A percentile compares a stretch with the other conserved stretches of the same genome.
Evolutionary conservation across 352 stramenopile genomes (phyloP).

Genomic region (Phytophthora melonis): DNA sequence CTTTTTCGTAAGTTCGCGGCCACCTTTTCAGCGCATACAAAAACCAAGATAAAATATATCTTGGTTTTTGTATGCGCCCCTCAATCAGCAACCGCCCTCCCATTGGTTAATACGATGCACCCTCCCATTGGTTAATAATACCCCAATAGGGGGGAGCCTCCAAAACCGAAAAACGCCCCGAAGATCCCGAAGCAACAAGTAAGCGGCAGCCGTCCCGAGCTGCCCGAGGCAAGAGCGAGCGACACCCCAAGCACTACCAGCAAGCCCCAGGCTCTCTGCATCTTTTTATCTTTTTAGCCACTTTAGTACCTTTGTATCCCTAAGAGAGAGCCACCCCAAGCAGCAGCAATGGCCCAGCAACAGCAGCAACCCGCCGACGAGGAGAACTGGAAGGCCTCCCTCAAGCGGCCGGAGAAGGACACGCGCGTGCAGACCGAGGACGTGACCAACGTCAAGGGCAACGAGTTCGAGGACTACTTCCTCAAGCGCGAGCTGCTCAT

Average conservation of each 20-base stretch:
- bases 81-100: slow-evolving; percentile 34
- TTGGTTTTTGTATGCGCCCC: not conserved
- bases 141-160: slow-evolving; percentile 25
- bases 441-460: slow-evolving; percentile 99
- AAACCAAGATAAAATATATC: no score
- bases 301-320: slow-evolving; percentile 21
- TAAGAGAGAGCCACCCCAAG: slow-evolving; percentile 1
- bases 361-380: slow-evolving; percentile 34
- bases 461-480: slow-evolving; percentile 99
- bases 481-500: slow-evolving; percentile 99
- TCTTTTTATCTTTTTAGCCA: slow-evolving; percentile 30
- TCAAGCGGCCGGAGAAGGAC: slow-evolving; percentile 88
- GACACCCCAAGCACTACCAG: not conserved
- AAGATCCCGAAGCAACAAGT: slow-evolving; percentile 33
- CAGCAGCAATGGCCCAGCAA: slow-evolving; percentile 40
- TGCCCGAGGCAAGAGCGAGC: slow-evolving; percentile 19
- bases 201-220: slow-evolving; percentile 8
- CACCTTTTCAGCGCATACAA: no score
- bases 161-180: slow-evolving; percentile 31
- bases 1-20: no score
- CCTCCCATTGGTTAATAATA: no score
- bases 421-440: slow-evolving; percentile 94
- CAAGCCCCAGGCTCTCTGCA: slow-evolving; percentile 17
- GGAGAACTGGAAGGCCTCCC: slow-evolving; percentile 77
- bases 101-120: no score